Evolutionary conservation across 2,329 filamentous ascomycete species (phyloP).

Genomic region (Clonostachys sp.): DNA sequence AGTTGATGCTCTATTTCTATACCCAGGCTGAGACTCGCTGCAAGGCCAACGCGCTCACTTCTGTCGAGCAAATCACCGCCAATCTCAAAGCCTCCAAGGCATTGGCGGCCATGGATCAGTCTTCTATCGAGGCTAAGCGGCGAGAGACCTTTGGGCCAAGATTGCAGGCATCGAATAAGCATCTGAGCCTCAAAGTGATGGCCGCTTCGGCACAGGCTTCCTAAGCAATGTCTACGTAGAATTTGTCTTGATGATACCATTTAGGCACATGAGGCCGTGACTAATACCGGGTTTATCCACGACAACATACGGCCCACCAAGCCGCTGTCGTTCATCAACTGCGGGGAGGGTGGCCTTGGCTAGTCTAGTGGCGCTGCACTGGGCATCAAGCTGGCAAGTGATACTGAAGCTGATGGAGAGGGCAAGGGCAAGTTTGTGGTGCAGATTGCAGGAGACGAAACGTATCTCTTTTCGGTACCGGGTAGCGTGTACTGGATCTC

Average conservation of each 20-base stretch:
- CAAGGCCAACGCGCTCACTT: slow-evolving; percentile 58
- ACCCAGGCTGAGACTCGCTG: slow-evolving; percentile 62
- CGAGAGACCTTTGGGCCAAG: slow-evolving; percentile 53
- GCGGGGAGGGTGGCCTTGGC: slow-evolving; percentile 70
- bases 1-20: slow-evolving; percentile 73
- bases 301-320: slow-evolving; percentile 64
- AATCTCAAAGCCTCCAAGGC: slow-evolving; percentile 34
- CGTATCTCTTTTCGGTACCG: slow-evolving; percentile 49
- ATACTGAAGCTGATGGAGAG: slow-evolving; percentile 29
- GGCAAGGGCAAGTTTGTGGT: slow-evolving; percentile 46
- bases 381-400: slow-evolving; percentile 66
- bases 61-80: slow-evolving; percentile 65
- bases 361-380: slow-evolving; percentile 74
- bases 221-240: slow-evolving; percentile 12
- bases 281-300: slow-evolving; percentile 57
- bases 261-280: slow-evolving; percentile 72
- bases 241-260: slow-evolving; percentile 46
- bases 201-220: slow-evolving; percentile 30
- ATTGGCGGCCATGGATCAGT: slow-evolving; percentile 19
- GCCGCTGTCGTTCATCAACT: slow-evolving; percentile 72
- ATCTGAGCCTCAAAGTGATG: slow-evolving; percentile 51
- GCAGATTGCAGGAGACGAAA: slow-evolving; percentile 54
- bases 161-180: slow-evolving; percentile 55
- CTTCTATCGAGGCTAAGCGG: slow-evolving; percentile 34
- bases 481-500: slow-evolving; percentile 53